phyloP scores from a whole-genome alignment of 1,139 yeast species.

The Candida sp. region DNA sequence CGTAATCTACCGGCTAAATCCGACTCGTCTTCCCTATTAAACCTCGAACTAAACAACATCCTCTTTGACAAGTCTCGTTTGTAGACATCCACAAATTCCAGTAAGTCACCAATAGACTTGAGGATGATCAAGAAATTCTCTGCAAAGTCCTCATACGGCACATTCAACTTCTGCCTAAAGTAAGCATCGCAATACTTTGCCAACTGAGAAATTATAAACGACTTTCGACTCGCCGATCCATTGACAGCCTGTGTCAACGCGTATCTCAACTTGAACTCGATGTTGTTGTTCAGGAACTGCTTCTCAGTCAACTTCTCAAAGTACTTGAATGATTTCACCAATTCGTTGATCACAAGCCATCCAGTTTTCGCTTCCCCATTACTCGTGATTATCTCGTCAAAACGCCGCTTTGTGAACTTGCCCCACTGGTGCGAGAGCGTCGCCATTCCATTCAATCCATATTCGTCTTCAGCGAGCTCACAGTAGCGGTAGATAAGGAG shows the following conservation, averaged over 20 bases:
- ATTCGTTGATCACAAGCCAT: background rate
- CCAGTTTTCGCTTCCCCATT: background rate
- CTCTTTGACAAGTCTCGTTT: conserved; percentile 43
- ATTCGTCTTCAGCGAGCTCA: conserved; percentile 18
- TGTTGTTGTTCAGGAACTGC: background rate
- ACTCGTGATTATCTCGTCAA: conserved; percentile 4
- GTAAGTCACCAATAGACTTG: conserved; percentile 39
- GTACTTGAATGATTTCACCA: background rate
- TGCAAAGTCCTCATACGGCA: conserved; percentile 22
- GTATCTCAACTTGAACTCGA: conserved; percentile 28
- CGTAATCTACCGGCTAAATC: conserved; percentile 28
- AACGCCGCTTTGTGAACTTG: conserved; percentile 3
- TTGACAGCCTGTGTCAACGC: conserved; percentile 30
- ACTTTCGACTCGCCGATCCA: conserved; percentile 19
- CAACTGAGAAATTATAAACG: conserved; percentile 26
- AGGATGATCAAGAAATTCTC: conserved; percentile 29
- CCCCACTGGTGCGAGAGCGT: conserved; percentile 29
- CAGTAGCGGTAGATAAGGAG: conserved; percentile 22
- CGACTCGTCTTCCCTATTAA: conserved; percentile 26
- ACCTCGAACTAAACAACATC: conserved; percentile 26
- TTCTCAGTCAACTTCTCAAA: background rate
- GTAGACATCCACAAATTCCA: conserved; percentile 34
- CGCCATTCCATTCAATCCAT: conserved; percentile 21
- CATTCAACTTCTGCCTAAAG: conserved; percentile 23
- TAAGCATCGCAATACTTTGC: conserved; percentile 39